Conservation (phyloP, 129 eudicot species). For the Chrysanthemum makinoi region DNA sequence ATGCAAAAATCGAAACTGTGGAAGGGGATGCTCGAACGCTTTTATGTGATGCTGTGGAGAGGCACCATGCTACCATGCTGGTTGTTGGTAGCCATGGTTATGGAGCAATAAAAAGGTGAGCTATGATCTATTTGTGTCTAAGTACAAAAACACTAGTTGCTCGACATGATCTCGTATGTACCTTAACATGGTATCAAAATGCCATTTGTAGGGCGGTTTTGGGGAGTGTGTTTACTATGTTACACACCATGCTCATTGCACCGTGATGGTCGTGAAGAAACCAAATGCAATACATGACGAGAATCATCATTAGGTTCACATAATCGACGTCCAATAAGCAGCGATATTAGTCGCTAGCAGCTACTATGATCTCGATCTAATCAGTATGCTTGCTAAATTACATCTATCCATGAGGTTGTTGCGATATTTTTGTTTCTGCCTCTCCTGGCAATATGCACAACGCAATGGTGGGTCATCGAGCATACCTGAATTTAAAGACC, state of each 20-base stretch:
- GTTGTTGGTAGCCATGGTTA: slow-evolving; percentile 92
- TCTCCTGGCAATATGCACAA: slow-evolving; percentile 99
- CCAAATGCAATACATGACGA: slow-evolving; percentile 35
- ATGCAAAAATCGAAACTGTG: slow-evolving; percentile 48
- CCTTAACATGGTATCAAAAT: not conserved
- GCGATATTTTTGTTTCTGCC: slow-evolving; percentile 30
- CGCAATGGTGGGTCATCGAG: slow-evolving; percentile 94
- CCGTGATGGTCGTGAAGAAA: slow-evolving; percentile 67
- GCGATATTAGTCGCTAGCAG: not conserved
- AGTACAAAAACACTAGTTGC: too few species aligned
- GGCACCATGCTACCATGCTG: slow-evolving; percentile 67
- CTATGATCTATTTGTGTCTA: slow-evolving; percentile 23
- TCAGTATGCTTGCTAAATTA: not conserved
- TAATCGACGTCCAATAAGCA: not conserved
- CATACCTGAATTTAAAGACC: slow-evolving; percentile 68
- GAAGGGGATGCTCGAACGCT: slow-evolving; percentile 87
- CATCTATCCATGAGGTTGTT: not conserved
- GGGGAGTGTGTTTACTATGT: slow-evolving; percentile 80
- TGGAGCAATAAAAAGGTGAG: slow-evolving; percentile 90
- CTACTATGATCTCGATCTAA: not conserved
- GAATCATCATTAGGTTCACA: slow-evolving; percentile 8
- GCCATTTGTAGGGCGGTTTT: slow-evolving; percentile 49
- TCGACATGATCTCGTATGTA: not conserved
- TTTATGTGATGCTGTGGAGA: slow-evolving; percentile 81
- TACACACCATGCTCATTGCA: slow-evolving; percentile 68